Evolutionary conservation across 75 land plant species (phyloP), one percentile per base, ranked within the genome.

Genomic region (Pinus tabuliformis): DNA sequence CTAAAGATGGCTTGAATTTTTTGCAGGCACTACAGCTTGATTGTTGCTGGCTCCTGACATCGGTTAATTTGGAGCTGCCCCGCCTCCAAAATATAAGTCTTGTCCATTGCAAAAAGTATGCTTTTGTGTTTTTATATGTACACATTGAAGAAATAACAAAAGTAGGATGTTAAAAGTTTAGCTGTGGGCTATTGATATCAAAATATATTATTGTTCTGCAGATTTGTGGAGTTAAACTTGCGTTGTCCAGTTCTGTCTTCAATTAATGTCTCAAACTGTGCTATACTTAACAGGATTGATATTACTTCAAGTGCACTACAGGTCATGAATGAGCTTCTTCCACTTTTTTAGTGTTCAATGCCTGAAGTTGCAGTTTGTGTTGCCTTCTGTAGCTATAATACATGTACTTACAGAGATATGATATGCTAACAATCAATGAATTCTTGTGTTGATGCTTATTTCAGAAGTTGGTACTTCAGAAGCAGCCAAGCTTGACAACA

Each of bases 381-480:
- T 79, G 11, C 54, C 54, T 49, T 0, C 54, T 49, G 12, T 49
- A 49, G 54, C 54, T 49, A 9, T 11, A 9, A 11, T 11, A 1
- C 11, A 49, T 49, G 54, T 9, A 49, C 9, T 49, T 49, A 49
- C 9, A 11, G 12, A 49, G 12, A 49, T 49, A 49, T 9, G 12
- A 49, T 49, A 49, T 49, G 12, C 54, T 49, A 49, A 49, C 54
- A 63, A 28, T 33, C 16, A 21, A 49, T 36, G 22, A 77, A 18
- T 17, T 77, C 3, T 14, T 76, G 36, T 28, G 22, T 37, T 76
- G 70, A 13, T 74, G 5, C 83, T 82, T 42, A 8, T 21, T 39
- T 39, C 98, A 97, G 99, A 97, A 86, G 68, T 79, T 97, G 66
- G 84, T 82, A 8, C 76, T 97, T 79, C 89, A 90, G 42, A 98